These are phyloP conservation scores for Panicum hallii DNA, from an alignment of 202 grass and related monocot species.

Conservation along the genomic window DNA sequence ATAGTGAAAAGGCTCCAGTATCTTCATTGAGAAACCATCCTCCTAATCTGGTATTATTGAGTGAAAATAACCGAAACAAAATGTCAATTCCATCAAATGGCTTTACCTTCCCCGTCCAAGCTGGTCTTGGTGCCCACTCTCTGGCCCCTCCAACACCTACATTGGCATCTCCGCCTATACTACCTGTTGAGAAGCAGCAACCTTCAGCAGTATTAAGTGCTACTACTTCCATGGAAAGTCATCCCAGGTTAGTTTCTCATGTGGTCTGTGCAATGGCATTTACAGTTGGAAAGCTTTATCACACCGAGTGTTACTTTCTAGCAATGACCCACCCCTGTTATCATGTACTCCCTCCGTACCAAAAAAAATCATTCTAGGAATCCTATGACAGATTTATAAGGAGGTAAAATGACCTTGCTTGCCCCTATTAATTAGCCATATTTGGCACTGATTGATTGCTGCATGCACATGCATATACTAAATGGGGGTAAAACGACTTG, in stretches of 20 bases:
- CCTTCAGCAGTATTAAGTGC: constrained; percentile 10
- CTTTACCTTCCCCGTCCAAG: constrained; percentile 52
- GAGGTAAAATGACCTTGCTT: no score
- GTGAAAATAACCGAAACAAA: constrained; percentile 44
- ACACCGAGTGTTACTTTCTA: constrained; percentile 2
- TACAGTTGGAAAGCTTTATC: constrained; percentile 18
- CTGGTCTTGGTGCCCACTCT: constrained; percentile 35
- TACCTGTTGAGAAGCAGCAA: constrained; percentile 42
- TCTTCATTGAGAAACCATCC: constrained; percentile 36
- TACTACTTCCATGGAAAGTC: constrained; percentile 27
- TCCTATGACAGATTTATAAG: no score
- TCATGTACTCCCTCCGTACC: not conserved
- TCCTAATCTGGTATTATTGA: constrained; percentile 47
- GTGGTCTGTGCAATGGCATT: not conserved
- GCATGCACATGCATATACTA: no score
- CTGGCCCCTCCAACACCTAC: constrained; percentile 52
- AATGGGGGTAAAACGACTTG: no score
- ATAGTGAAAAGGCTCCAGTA: constrained; percentile 36
- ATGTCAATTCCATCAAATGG: constrained; percentile 36
- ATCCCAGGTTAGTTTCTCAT: constrained; percentile 48
- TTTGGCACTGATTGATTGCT: no score
- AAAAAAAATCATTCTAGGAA: no score
- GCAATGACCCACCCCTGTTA: not conserved
- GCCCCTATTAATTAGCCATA: no score
- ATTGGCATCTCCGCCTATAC: constrained; percentile 49